Base-by-base conservation (phyloP, 208 protist genomes). In the Lotmaria passim region DNA sequence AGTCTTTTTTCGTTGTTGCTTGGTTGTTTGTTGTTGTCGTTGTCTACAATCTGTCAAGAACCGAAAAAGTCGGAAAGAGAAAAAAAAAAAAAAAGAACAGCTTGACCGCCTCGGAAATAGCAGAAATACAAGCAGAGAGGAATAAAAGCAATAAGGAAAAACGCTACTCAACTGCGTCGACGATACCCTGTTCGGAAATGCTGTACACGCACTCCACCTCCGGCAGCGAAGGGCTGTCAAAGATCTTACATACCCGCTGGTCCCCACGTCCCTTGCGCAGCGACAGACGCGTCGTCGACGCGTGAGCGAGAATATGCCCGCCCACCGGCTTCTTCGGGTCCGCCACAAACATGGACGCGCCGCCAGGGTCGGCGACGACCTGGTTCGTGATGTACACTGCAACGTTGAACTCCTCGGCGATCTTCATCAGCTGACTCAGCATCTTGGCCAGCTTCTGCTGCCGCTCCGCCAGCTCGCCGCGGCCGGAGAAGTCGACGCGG, bases 311-410 rank as follows among this genome's bases (percentile, higher is more conserved):
- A 33, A 99, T 96, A 71, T 99, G 96, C n/a, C 97, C 97, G 31
- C 97, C 97, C 31, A 99, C 91, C 8, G 97, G 96, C 75, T 99
- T 99, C 79, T 99, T 99, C 31, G 98, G 98, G 72, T 99, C 97
- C 0, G 98, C 89, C 43, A 95, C 88, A 68, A 99, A 99, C 94
- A 99, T 98, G 34, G 94, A 91, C 30, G 85, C 96, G 34, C 98
- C 98, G 78, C 99, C 98, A 21, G 99, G 98, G 58, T 98, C 87
- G 1, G 99, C 93, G 21, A 99, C 98, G 5, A 99, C 98, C 86
- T 99, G 98, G 71, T 99, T 99, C 14, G 98, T 99, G 65, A 99
- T 99, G 74, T 99, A 99, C 15, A 99, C 98, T 5, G 98, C 99
- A 26, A 99, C 91, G 79, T 99, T 99, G 79, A 98, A 99, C 84